Evolutionary conservation across 495 filamentous ascomycete genomes (phyloP).

Genomic region (Podospora bellae-mahoneyi): DNA sequence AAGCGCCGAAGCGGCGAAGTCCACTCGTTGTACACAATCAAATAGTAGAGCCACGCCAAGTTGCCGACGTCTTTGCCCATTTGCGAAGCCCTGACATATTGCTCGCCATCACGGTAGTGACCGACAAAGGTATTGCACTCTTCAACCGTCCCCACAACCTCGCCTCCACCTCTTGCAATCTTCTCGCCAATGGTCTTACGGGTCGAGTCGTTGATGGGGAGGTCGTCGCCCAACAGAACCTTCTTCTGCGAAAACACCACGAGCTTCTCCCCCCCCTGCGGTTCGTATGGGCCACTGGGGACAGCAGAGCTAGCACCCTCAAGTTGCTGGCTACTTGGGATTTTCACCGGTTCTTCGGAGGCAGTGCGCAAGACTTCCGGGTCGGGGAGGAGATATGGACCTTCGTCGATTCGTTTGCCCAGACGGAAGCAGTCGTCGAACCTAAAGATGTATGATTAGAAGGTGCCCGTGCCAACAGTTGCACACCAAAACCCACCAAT

Average conservation of each 20-base stretch:
- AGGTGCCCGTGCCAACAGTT: background rate
- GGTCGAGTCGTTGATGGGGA: constrained; percentile 63
- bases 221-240: constrained; percentile 66
- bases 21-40: constrained; percentile 86
- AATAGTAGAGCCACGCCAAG: constrained; percentile 85
- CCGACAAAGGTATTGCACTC: constrained; percentile 80
- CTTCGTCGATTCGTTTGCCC: constrained; percentile 79
- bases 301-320: constrained; percentile 68
- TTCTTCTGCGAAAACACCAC: constrained; percentile 65
- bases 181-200: constrained; percentile 64
- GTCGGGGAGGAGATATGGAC: constrained; percentile 82
- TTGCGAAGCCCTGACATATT: constrained; percentile 74
- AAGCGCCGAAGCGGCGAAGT: constrained; percentile 75
- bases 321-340: constrained; percentile 58
- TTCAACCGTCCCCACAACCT: constrained; percentile 61
- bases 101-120: constrained; percentile 74
- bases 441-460: constrained; percentile 43
- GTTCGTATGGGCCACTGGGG: constrained; percentile 47
- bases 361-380: constrained; percentile 67
- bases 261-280: constrained; percentile 35
- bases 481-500: constrained; percentile 55
- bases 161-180: constrained; percentile 64
- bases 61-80: constrained; percentile 81
- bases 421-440: constrained; percentile 96
- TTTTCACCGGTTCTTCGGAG: constrained; percentile 52